Base-by-base conservation (phyloP, 2,329 filamentous ascomycete genomes). In the Sclerotinia spermophila region DNA sequence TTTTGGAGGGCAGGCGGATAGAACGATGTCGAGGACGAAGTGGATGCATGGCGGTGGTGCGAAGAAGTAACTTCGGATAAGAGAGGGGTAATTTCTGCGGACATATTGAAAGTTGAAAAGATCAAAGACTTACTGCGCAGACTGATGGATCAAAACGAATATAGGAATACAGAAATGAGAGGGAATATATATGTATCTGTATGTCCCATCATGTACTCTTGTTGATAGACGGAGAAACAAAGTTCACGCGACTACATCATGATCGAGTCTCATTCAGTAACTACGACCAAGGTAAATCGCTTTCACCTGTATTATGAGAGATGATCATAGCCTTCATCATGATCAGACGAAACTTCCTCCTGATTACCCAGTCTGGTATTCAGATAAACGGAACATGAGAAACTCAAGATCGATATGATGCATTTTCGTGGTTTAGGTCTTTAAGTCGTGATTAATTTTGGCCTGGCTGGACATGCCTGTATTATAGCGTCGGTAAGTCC, bases 161-260 rank as follows among this genome's bases (percentile, higher is more conserved):
- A 15, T 42, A 21, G 8, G 35, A 24, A n/a, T 40, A 53, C 51
- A 42, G 5, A 24, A 19, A 17, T 13, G 1, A 3, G 15, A 15
- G 33, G 17, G 8, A 15, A 53, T 53, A 65, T 19, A 40, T 66
- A 53, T n/a, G 24, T 27, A 55, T 53, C 10, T 24, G 17, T 1
- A 30, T 27, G 19, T 51, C 33, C 17, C 33, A 40, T 65, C 17
- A 40, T 38, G 51, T n/a, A 7, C 33, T 66, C 10, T 5, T 38
- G 35, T 40, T 30, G 35, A 66, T 40, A 66, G 45, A 66, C 38
- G n/a, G 62, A 53, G 45, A 66, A 40, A 53, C 44, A 40, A 66
- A 38, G 33, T 53, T 66, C 62, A 66, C 62, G 62, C 33, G 62
- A 53, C 62, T 66, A 53, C 19, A 53, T 66, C 62, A 53, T 66